A percentile compares a stretch with the other conserved stretches of the same genome.
Conservation (phyloP, 1,139 yeast genomes). For the Protomyces pachydermus region DNA sequence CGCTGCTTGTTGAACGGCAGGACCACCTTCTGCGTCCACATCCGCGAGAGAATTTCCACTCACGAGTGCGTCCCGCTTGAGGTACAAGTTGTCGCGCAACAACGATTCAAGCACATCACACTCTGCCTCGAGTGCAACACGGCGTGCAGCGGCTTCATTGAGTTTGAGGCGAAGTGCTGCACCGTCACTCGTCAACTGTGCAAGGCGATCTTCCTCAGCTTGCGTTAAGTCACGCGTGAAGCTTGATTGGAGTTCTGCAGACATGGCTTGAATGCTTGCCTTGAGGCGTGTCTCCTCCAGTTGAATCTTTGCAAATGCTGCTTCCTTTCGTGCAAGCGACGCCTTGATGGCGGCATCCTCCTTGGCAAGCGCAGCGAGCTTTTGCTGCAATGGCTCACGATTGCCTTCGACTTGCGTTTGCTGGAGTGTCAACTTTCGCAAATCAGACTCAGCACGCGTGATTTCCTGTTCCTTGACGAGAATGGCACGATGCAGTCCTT, state of each 20-base stretch:
- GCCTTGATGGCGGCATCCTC: conserved; percentile 39
- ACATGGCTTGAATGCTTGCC: conserved; percentile 41
- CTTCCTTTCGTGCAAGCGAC: conserved; percentile 23
- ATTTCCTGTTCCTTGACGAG: conserved; percentile 46
- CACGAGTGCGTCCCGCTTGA: conserved; percentile 42
- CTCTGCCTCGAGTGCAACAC: conserved; percentile 50
- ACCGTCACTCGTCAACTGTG: conserved; percentile 39
- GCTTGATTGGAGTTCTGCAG: conserved; percentile 51
- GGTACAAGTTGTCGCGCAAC: conserved; percentile 51
- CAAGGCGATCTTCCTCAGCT: conserved; percentile 47
- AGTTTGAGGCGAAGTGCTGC: conserved; percentile 43
- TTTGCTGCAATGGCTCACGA: conserved; percentile 47
- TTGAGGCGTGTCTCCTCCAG: conserved; percentile 37
- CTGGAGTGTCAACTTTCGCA: conserved; percentile 47
- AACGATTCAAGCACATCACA: conserved; percentile 56
- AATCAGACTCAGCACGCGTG: conserved; percentile 46
- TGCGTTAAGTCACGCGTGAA: conserved; percentile 53
- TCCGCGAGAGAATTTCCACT: conserved; percentile 30
- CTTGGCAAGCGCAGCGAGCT: conserved; percentile 45
- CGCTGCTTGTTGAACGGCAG: conserved; percentile 36
- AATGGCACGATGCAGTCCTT: conserved; percentile 41
- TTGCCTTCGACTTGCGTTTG: conserved; percentile 44
- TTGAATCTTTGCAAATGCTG: conserved; percentile 35
- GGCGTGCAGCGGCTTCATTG: conserved; percentile 45
- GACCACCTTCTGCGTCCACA: conserved; percentile 30